phyloP scores from a whole-genome alignment of 768 basidiomycete species.

The Sutorius australiensis region DNA sequence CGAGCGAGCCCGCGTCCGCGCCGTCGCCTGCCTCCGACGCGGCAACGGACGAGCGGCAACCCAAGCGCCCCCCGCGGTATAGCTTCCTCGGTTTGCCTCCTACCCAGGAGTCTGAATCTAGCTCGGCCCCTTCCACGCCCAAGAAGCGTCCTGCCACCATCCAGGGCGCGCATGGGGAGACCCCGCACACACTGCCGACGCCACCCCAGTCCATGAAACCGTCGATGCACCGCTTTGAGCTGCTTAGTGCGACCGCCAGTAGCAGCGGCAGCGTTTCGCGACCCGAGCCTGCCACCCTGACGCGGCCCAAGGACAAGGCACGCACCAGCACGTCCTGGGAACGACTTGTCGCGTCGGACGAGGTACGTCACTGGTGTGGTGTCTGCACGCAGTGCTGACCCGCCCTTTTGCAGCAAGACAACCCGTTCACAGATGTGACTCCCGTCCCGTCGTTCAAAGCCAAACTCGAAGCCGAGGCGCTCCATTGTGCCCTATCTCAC shows the following conservation, averaged over 20 bases:
- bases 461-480: neutral
- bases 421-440: slow-evolving; percentile 11
- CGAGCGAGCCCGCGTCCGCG: neutral
- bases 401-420: slow-evolving; percentile 4
- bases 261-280: neutral
- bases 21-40: neutral
- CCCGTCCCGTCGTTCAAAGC: neutral
- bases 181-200: slow-evolving; percentile 9
- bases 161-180: neutral
- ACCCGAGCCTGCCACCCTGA: slow-evolving; percentile 19
- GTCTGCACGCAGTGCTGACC: neutral
- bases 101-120: slow-evolving; percentile 9
- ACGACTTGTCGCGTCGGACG: neutral
- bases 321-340: slow-evolving; percentile 5
- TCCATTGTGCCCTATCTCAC: neutral
- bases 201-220: slow-evolving; percentile 20
- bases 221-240: neutral
- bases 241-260: neutral
- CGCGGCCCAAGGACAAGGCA: slow-evolving; percentile 25
- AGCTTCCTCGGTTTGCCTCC: slow-evolving; percentile 22
- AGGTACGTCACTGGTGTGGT: slow-evolving; percentile 1
- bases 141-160: neutral
- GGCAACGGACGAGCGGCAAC: neutral
- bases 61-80: neutral
- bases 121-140: slow-evolving; percentile 13